A percentile compares a stretch with the other conserved stretches of the same genome.
Conservation (phyloP, 768 basidiomycete species). For the Mrakia gelida region DNA sequence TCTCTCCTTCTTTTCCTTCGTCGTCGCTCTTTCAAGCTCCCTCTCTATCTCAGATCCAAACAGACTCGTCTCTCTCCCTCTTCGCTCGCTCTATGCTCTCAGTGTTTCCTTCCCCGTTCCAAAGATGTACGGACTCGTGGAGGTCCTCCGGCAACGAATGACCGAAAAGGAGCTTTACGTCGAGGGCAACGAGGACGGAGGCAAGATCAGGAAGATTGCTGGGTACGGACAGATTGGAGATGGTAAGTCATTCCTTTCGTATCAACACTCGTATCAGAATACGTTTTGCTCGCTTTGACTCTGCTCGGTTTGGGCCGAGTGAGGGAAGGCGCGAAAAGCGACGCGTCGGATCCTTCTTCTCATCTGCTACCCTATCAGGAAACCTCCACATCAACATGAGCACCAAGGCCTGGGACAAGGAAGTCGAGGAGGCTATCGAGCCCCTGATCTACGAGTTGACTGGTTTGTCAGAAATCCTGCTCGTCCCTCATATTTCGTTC, state of each 20-base stretch:
- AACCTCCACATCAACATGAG: slow-evolving; percentile 91
- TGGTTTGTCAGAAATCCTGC: slow-evolving; percentile 35
- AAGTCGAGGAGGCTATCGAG: slow-evolving; percentile 81
- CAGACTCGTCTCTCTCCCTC: no score
- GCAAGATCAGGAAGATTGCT: slow-evolving; percentile 67
- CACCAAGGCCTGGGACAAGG: slow-evolving; percentile 72
- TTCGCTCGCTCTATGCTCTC: slow-evolving; percentile 48
- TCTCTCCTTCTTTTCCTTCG: no score
- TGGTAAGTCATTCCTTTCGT: slow-evolving; percentile 56
- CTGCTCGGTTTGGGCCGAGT: no score
- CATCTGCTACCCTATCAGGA: no score
- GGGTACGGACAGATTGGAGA: slow-evolving; percentile 98
- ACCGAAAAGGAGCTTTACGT: slow-evolving; percentile 48
- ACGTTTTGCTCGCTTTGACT: no score
- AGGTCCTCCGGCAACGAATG: slow-evolving; percentile 68
- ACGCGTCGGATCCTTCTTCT: not conserved
- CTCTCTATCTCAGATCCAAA: no score
- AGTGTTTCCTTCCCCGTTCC: slow-evolving; percentile 82
- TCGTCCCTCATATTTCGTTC: not conserved
- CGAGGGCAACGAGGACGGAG: slow-evolving; percentile 51
- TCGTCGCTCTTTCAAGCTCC: no score
- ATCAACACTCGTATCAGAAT: no score
- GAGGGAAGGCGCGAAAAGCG: no score
- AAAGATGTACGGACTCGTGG: slow-evolving; percentile 81
- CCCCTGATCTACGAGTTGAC: slow-evolving; percentile 93